Evolutionary conservation across 164 flowering plant species (phyloP).

Genomic region (Vitis labrusca): DNA sequence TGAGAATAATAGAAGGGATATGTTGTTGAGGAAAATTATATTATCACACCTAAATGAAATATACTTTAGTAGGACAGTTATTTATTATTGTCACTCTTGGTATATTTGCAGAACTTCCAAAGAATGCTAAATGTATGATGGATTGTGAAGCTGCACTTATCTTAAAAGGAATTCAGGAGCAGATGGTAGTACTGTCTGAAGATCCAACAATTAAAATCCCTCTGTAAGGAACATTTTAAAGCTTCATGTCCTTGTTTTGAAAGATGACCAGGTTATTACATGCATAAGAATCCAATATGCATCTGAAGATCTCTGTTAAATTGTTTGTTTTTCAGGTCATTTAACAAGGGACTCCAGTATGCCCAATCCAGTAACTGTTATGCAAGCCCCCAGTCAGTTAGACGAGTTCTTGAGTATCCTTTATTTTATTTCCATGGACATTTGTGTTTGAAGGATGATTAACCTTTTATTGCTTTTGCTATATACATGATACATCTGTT

Average conservation of each 20-base stretch:
- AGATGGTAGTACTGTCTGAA: slow-evolving; percentile 57
- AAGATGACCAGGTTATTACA: background rate
- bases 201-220: slow-evolving; percentile 86
- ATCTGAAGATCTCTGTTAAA: slow-evolving; percentile 7
- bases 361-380: slow-evolving; percentile 51
- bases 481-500: slow-evolving; percentile 20
- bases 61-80: background rate
- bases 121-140: slow-evolving; percentile 67
- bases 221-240: slow-evolving; percentile 37
- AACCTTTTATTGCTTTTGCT: background rate
- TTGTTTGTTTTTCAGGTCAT: slow-evolving; percentile 54
- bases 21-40: background rate
- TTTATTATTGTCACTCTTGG: background rate
- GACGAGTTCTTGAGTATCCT: slow-evolving; percentile 82
- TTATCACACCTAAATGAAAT: background rate
- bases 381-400: slow-evolving; percentile 44
- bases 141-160: slow-evolving; percentile 79
- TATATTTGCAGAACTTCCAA: slow-evolving; percentile 63
- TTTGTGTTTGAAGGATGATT: background rate
- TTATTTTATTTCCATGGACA: slow-evolving; percentile 7
- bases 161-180: slow-evolving; percentile 73
- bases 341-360: slow-evolving; percentile 68
- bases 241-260: slow-evolving; percentile 8
- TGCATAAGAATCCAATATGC: background rate
- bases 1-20: background rate